Conservation (phyloP, 257 asterid species). For the Nicotiana paniculata region DNA sequence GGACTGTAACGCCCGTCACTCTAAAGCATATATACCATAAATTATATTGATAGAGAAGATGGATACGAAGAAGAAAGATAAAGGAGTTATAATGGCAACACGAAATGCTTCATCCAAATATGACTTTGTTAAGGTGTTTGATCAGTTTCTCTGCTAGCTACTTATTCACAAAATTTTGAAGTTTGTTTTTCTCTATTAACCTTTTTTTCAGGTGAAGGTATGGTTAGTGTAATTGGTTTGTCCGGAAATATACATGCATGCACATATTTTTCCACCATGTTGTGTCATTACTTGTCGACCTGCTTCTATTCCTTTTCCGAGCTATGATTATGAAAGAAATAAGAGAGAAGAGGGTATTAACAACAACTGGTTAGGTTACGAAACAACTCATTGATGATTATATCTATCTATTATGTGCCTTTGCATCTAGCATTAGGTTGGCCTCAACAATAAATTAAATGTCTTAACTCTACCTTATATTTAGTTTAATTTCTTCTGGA, state of each 20-base stretch:
- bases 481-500: background rate
- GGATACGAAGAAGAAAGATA: constrained; percentile 5
- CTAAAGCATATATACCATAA: background rate
- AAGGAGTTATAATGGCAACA: constrained; percentile 7
- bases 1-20: background rate
- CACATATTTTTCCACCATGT: background rate
- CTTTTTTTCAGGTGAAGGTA: constrained; percentile 63
- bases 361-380: background rate
- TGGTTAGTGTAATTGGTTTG: constrained; percentile 34
- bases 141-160: background rate
- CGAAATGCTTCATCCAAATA: constrained; percentile 84
- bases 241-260: background rate
- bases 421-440: background rate
- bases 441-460: background rate
- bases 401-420: background rate
- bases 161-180: background rate
- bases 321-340: background rate
- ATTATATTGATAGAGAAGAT: constrained; percentile 9
- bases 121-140: constrained; percentile 80
- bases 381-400: background rate
- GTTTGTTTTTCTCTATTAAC: background rate
- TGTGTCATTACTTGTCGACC: background rate
- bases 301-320: background rate
- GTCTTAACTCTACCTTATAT: background rate
- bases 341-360: background rate